phyloP scores from a whole-genome alignment of 1,284 basidiomycete species.

The Caloboletus inedulis region DNA sequence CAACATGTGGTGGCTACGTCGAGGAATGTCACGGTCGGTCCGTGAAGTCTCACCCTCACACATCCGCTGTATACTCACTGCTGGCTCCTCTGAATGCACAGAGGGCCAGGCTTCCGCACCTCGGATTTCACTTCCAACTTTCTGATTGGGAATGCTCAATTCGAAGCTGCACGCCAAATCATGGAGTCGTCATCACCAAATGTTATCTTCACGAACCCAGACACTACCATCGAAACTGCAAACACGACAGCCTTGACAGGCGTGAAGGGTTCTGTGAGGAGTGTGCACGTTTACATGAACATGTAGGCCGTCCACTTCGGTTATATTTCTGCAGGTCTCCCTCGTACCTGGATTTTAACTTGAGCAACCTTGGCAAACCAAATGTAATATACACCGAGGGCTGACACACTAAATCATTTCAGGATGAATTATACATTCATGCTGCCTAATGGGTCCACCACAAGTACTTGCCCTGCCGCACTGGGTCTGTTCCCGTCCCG shows the following conservation, averaged over 20 bases:
- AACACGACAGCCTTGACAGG: conserved; percentile 34
- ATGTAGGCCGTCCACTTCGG: conserved; percentile 47
- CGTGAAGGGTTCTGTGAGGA: conserved; percentile 59
- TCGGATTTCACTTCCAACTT: conserved; percentile 72
- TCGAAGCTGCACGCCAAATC: conserved; percentile 58
- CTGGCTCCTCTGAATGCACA: conserved; percentile 22
- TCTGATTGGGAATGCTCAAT: conserved; percentile 66
- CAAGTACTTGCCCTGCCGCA: conserved; percentile 75
- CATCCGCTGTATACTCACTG: not conserved
- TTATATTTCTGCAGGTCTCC: not conserved
- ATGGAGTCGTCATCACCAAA: conserved; percentile 41
- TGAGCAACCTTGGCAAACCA: not conserved
- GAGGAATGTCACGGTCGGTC: conserved; percentile 71
- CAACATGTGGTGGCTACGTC: conserved; percentile 69
- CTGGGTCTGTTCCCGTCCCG: conserved; percentile 49
- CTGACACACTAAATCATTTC: conserved; percentile 4
- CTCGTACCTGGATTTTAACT: not conserved
- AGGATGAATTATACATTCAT: conserved; percentile 66
- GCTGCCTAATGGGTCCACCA: conserved; percentile 63
- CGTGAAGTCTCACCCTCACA: conserved; percentile 18
- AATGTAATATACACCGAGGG: not conserved
- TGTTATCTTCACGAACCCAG: conserved; percentile 18
- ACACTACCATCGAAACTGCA: conserved; percentile 24
- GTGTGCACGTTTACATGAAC: conserved; percentile 63
- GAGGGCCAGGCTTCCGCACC: conserved; percentile 67